Conservation (phyloP, 2,329 filamentous ascomycete genomes). For the Acrocalymma vagum region DNA sequence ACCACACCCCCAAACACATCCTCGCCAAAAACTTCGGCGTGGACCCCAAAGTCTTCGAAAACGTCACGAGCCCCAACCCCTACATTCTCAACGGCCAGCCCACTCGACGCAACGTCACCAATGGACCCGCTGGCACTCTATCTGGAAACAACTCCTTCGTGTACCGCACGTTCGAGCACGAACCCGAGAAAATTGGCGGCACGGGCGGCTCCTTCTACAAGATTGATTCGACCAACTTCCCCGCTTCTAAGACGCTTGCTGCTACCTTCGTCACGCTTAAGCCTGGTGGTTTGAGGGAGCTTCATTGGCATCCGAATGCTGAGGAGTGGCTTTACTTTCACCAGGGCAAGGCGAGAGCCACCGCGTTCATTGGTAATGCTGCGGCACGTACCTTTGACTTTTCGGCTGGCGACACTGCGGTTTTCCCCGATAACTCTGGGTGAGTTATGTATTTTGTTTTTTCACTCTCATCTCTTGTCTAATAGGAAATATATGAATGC, state of each 20-base stretch:
- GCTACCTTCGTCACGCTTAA: conserved; percentile 71
- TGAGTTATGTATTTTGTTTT: conserved; percentile 31
- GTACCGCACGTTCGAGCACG: conserved; percentile 66
- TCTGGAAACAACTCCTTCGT: conserved; percentile 69
- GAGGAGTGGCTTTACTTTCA: conserved; percentile 79
- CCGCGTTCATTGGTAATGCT: conserved; percentile 69
- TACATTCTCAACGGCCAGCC: conserved; percentile 69
- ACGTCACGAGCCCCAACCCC: conserved; percentile 65
- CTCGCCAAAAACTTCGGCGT: conserved; percentile 76
- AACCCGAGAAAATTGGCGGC: conserved; percentile 66
- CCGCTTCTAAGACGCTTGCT: conserved; percentile 70
- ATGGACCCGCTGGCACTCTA: conserved; percentile 59
- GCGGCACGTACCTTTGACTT: conserved; percentile 74
- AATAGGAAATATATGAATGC: neutral
- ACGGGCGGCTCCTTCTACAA: conserved; percentile 69
- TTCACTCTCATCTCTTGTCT: conserved; percentile 1
- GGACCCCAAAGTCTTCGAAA: conserved; percentile 66
- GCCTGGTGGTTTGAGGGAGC: conserved; percentile 69
- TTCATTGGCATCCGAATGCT: conserved; percentile 76
- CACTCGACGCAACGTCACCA: conserved; percentile 55
- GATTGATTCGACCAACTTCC: conserved; percentile 74
- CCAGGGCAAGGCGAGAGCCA: conserved; percentile 67
- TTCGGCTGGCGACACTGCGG: conserved; percentile 71
- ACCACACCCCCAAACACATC: conserved; percentile 69
- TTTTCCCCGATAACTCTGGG: conserved; percentile 72